Evolutionary conservation across 2,329 filamentous ascomycete genomes (phyloP).

Genomic region (Catunica adiposa): DNA sequence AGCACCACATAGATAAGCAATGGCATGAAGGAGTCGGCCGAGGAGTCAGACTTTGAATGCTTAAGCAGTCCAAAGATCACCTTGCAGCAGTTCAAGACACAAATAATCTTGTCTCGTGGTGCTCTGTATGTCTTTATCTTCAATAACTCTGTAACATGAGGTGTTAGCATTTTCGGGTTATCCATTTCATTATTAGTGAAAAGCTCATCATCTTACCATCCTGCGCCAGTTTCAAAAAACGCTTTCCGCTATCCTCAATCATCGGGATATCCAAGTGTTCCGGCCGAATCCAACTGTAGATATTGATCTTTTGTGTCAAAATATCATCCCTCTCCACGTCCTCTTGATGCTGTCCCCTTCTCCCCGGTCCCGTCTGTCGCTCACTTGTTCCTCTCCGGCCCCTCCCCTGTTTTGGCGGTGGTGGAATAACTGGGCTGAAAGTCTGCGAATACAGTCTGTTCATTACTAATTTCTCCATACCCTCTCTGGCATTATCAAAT

Average conservation of each 20-base stretch:
- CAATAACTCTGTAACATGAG: conserved; percentile 49
- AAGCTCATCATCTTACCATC: conserved; percentile 41
- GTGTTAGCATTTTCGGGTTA: conserved; percentile 11
- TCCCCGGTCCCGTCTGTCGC: conserved; percentile 57
- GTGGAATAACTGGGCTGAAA: conserved; percentile 81
- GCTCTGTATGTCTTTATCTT: conserved; percentile 96
- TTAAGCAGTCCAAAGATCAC: conserved; percentile 93
- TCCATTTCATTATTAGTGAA: no score
- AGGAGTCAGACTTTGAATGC: conserved; percentile 84
- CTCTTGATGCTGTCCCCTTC: conserved; percentile 89
- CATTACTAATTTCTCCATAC: conserved; percentile 99
- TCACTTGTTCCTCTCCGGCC: conserved; percentile 44
- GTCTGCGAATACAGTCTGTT: conserved; percentile 91
- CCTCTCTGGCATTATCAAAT: conserved; percentile 94
- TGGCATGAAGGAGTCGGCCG: conserved; percentile 89
- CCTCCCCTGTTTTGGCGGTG: conserved; percentile 51
- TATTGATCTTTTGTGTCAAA: conserved; percentile 89
- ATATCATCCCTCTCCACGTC: conserved; percentile 94
- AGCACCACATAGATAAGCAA: conserved; percentile 91
- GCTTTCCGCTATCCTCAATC: conserved; percentile 68
- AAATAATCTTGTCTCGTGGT: conserved; percentile 96
- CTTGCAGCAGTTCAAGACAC: conserved; percentile 96
- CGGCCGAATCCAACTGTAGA: conserved; percentile 88
- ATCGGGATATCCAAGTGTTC: conserved; percentile 84
- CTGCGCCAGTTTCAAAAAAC: conserved; percentile 77